A percentile compares a stretch with the other conserved stretches of the same genome.
phyloP scores from a whole-genome alignment of 305 asterid genomes.

The Fraxinus platypoda region DNA sequence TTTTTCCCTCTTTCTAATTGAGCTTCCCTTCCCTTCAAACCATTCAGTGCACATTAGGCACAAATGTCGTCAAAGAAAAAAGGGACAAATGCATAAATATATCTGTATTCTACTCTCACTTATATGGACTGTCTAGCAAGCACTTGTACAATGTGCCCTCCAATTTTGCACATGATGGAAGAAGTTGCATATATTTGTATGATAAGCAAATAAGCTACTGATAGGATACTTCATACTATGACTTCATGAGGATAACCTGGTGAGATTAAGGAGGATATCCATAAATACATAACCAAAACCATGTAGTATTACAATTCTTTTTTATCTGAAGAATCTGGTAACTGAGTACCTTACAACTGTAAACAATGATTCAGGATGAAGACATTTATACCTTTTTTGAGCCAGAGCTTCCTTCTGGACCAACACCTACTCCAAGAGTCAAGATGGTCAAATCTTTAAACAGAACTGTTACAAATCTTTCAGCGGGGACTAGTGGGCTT shows the following conservation, averaged over 20 bases:
- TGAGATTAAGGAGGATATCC: background rate
- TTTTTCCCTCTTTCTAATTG: background rate
- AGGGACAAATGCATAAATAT: background rate
- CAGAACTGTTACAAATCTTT: constrained; percentile 32
- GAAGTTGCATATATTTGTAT: background rate
- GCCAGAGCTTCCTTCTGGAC: constrained; percentile 74
- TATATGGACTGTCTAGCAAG: background rate
- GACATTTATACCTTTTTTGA: constrained; percentile 83
- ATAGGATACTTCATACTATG: background rate
- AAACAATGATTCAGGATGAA: constrained; percentile 58
- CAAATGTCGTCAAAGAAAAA: background rate
- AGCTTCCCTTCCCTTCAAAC: background rate
- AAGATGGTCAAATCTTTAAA: constrained; percentile 49
- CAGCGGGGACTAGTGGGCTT: constrained; percentile 38
- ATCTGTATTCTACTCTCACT: background rate
- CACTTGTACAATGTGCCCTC: background rate
- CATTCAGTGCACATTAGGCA: background rate
- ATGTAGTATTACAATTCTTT: background rate
- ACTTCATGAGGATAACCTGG: background rate
- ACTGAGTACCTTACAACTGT: background rate
- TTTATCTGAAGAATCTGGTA: background rate
- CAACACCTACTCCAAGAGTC: constrained; percentile 44
- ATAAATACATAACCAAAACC: background rate
- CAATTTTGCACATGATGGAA: background rate
- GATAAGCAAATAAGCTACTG: background rate